These are phyloP conservation scores for Hypoxylon lenormandii DNA, from an alignment of 495 filamentous ascomycete genomes.

Conservation along the genomic window DNA sequence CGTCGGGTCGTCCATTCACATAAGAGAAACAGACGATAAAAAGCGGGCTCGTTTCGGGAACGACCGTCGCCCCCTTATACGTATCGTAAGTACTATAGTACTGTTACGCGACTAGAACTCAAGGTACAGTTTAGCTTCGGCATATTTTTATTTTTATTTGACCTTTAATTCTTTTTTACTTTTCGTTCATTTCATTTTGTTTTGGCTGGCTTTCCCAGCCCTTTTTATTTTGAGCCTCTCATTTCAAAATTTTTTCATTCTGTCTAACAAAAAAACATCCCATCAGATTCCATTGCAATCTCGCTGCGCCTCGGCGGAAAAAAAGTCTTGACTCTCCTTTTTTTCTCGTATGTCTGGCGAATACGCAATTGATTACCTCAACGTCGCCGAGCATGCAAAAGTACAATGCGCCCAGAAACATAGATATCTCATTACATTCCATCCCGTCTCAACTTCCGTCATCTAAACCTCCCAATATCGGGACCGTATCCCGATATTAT, in stretches of 20 bases:
- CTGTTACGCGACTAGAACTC: not conserved
- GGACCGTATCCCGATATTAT: not conserved
- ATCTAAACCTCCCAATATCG: constrained; percentile 8
- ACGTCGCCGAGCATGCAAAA: constrained; percentile 32
- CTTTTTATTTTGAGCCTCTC: constrained; percentile 1
- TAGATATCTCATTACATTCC: constrained; percentile 35
- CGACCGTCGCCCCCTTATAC: constrained; percentile 29
- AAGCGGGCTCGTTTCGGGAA: constrained; percentile 40
- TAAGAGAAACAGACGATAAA: constrained; percentile 20
- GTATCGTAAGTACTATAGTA: too few species aligned
- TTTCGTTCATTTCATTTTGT: constrained; percentile 7
- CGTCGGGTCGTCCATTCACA: constrained; percentile 39
- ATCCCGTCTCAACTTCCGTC: constrained; percentile 23
- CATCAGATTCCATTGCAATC: constrained; percentile 27
- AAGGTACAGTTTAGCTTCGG: not conserved
- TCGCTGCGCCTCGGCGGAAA: constrained; percentile 28
- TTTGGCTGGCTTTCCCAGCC: too few species aligned
- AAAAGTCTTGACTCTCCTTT: constrained; percentile 15
- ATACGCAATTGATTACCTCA: constrained; percentile 23
- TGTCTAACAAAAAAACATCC: constrained; percentile 27
- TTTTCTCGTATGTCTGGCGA: constrained; percentile 21
- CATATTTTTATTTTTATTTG: constrained; percentile 13
- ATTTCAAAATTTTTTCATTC: constrained; percentile 21
- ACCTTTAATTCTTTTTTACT: constrained; percentile 5
- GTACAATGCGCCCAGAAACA: constrained; percentile 28